phyloP scores from a whole-genome alignment of 2,329 filamentous ascomycete species.

The Alternaria ventricosa region DNA sequence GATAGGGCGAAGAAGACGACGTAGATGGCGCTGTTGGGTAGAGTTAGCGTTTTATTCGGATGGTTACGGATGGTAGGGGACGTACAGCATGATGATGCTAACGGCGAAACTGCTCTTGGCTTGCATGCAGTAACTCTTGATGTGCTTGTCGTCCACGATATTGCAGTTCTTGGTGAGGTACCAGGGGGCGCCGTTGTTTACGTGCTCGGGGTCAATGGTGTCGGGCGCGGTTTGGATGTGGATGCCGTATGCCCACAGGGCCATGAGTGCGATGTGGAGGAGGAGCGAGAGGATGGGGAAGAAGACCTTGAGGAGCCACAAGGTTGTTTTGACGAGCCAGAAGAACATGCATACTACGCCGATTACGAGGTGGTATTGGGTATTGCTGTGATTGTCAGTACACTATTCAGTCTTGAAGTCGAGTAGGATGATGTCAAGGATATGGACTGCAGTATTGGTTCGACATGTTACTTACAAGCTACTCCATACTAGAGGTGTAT shows the following conservation, averaged over 20 bases:
- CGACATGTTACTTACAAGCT: conserved; percentile 63
- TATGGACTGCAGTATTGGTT: background rate
- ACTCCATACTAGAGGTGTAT: conserved; percentile 75
- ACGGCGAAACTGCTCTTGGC: conserved; percentile 72
- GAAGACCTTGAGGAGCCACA: conserved; percentile 74
- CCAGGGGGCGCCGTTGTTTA: conserved; percentile 71
- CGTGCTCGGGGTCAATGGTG: conserved; percentile 68
- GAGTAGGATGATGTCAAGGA: background rate
- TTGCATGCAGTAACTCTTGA: conserved; percentile 66
- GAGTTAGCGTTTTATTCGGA: conserved; percentile 2
- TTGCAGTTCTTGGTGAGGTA: conserved; percentile 75
- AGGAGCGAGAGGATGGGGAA: conserved; percentile 68
- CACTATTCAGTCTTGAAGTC: background rate
- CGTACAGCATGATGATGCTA: conserved; percentile 72
- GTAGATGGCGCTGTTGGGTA: conserved; percentile 62
- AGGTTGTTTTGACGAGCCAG: conserved; percentile 72
- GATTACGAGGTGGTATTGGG: conserved; percentile 77
- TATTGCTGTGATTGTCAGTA: conserved; percentile 61
- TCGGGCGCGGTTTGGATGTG: conserved; percentile 77
- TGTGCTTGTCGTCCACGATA: conserved; percentile 63
- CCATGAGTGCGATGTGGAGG: conserved; percentile 64
- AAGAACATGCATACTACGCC: conserved; percentile 79
- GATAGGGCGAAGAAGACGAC: conserved; percentile 64
- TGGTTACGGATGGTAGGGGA: conserved; percentile 22
- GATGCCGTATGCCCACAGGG: conserved; percentile 69